Evolutionary conservation across 169 alveolate genomes (phyloP).

Genomic region (Nephromyces sp.): DNA sequence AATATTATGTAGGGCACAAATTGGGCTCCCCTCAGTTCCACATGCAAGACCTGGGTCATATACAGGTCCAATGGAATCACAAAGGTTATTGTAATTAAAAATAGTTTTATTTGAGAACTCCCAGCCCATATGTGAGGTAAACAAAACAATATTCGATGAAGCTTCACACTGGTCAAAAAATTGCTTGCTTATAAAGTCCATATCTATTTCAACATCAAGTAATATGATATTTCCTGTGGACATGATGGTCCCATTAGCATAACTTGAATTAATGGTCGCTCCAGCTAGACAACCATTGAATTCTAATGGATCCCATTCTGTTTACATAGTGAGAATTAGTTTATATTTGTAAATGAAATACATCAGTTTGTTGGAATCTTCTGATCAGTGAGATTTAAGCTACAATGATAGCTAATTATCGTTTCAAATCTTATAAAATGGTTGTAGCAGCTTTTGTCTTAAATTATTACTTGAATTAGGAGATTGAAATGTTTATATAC

Average conservation of each 20-base stretch:
- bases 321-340: no score
- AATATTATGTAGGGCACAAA: background rate
- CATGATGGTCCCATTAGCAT: background rate
- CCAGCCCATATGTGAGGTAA: background rate
- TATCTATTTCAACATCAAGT: background rate
- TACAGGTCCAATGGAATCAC: background rate
- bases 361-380: no score
- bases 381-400: no score
- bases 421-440: no score
- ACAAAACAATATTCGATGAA: background rate
- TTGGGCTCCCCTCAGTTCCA: background rate
- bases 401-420: no score
- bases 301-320: background rate
- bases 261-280: background rate
- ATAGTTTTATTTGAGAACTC: background rate
- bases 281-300: background rate
- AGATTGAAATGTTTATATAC: no score
- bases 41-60: slow-evolving; percentile 19
- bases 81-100: background rate
- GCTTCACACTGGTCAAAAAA: background rate
- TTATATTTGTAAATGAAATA: no score
- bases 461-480: no score
- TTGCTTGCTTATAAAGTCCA: background rate
- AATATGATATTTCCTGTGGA: background rate
- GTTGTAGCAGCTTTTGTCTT: no score